Conservation (phyloP, 2,329 filamentous ascomycete genomes). For the Cyphellophora europaea region DNA sequence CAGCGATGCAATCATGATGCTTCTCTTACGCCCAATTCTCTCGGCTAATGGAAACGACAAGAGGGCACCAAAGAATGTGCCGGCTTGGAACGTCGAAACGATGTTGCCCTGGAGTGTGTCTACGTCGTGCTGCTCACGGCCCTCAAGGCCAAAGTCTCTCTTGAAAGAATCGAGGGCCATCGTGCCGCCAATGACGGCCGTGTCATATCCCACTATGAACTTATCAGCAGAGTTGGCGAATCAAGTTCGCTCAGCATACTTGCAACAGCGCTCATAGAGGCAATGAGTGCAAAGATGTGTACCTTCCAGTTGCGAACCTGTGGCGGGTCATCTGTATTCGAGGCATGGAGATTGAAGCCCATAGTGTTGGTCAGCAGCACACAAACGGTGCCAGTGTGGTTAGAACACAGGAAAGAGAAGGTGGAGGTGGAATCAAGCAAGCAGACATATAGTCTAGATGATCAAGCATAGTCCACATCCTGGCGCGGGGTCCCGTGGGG, state of each 20-base stretch:
- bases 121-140: constrained; percentile 19
- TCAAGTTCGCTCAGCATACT: constrained; percentile 19
- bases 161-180: constrained; percentile 42
- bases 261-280: constrained; percentile 39
- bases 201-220: constrained; percentile 43
- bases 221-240: background rate
- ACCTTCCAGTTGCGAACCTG: constrained; percentile 47
- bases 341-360: constrained; percentile 15
- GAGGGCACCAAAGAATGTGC: constrained; percentile 45
- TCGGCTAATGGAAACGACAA: constrained; percentile 29
- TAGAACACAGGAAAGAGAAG: no score
- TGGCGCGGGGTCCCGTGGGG: no score
- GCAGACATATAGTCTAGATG: no score
- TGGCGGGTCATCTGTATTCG: constrained; percentile 27
- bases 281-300: constrained; percentile 39
- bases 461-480: no score
- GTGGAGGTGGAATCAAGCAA: no score
- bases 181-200: constrained; percentile 46
- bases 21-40: constrained; percentile 2
- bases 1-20: background rate
- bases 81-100: constrained; percentile 40
- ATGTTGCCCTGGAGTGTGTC: constrained; percentile 38
- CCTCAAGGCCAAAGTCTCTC: constrained; percentile 32
- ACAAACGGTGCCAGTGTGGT: no score
- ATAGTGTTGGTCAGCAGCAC: no score